Percentiles rank a stretch among this genome's conserved stretches.
Evolutionary conservation across 805 yeast species (phyloP).

Genomic region (Isabelozyma pseudorhagii): DNA sequence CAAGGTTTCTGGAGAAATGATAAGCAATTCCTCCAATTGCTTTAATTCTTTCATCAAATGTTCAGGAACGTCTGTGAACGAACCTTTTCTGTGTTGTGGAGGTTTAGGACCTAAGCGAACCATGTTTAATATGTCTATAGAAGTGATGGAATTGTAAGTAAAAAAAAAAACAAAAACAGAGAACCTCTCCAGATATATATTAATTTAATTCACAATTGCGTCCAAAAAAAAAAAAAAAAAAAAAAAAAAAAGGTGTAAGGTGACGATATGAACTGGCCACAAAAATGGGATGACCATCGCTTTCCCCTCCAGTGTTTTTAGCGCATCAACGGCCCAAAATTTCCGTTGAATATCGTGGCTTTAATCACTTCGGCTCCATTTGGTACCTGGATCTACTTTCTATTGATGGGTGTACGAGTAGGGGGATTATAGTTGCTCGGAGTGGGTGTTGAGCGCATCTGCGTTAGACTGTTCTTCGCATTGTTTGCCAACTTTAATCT

Average conservation of each 20-base stretch:
- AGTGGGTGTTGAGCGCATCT: too few relatives aligned
- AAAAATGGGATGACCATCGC: too few relatives aligned
- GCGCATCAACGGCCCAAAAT: background rate
- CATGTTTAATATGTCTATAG: conserved; percentile 35
- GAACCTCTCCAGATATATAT: background rate
- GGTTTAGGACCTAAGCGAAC: conserved; percentile 82
- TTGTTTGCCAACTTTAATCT: background rate
- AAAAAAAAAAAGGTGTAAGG: background rate
- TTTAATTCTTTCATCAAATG: conserved; percentile 57
- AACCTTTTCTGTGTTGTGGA: conserved; percentile 74
- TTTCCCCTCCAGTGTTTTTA: too few relatives aligned
- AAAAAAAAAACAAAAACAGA: background rate
- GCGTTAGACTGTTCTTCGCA: background rate
- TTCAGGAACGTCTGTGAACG: conserved; percentile 60
- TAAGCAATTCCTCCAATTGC: conserved; percentile 57
- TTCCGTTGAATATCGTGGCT: background rate
- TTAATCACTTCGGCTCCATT: background rate
- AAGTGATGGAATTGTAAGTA: background rate
- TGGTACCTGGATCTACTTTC: background rate
- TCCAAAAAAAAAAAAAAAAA: background rate
- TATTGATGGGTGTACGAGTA: background rate
- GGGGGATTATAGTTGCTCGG: too few relatives aligned
- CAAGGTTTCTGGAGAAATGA: conserved; percentile 59
- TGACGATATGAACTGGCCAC: background rate
- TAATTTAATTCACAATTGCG: background rate